Percentiles rank a stretch among this genome's conserved stretches.
Evolutionary conservation across 352 stramenopile species (phyloP).

Genomic region (Phytophthora pinifolia): DNA sequence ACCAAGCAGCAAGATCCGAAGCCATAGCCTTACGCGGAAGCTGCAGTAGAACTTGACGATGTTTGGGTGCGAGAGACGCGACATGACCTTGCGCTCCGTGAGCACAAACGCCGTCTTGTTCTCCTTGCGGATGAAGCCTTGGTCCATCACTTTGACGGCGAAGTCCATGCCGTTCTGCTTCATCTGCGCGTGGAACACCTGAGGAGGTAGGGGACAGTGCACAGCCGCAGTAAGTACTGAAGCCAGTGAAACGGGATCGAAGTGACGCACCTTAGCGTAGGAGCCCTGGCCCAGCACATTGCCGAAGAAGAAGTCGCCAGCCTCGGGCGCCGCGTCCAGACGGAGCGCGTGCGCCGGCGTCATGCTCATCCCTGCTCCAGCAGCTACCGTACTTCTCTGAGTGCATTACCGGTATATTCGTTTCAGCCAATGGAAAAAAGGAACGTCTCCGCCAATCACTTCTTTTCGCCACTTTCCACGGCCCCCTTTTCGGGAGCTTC

Average conservation of each 20-base stretch:
- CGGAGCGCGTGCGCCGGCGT: conserved; percentile 49
- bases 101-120: conserved; percentile 92
- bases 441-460: neutral
- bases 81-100: conserved; percentile 91
- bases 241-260: neutral
- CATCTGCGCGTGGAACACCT: conserved; percentile 87
- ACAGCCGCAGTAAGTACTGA: neutral
- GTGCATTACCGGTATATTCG: neutral
- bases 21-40: conserved; percentile 58
- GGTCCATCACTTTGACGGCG: conserved; percentile 92
- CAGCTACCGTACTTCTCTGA: too few relatives aligned
- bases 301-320: conserved; percentile 87
- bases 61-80: conserved; percentile 81
- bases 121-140: conserved; percentile 89
- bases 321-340: conserved; percentile 66
- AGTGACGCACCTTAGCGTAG: conserved; percentile 73
- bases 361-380: conserved; percentile 10
- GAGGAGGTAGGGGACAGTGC: neutral
- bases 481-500: conserved; percentile 22
- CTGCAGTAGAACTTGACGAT: conserved; percentile 91
- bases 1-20: neutral
- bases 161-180: conserved; percentile 85
- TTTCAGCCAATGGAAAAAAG: neutral
- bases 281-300: conserved; percentile 85
- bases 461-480: neutral